phyloP scores from a whole-genome alignment of 768 basidiomycete genomes.

The Obba rivulosa region DNA sequence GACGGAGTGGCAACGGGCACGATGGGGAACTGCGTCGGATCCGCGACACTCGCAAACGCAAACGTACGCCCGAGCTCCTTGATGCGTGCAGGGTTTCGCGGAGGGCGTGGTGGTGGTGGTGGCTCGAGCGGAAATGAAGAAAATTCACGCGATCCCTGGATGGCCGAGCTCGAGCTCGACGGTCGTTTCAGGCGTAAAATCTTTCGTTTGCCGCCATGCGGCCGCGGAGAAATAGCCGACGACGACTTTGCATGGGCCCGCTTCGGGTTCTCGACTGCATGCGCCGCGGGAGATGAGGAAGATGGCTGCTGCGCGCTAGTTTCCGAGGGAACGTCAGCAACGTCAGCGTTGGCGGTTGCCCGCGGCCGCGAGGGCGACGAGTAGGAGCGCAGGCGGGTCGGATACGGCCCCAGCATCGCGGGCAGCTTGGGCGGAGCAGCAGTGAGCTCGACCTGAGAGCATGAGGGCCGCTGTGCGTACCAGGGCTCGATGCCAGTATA shows the following conservation, averaged over 20 bases:
- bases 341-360: no score
- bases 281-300: no score
- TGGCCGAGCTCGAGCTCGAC: conserved; percentile 11
- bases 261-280: no score
- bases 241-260: not conserved
- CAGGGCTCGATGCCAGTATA: no score
- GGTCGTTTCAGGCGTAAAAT: conserved; percentile 17
- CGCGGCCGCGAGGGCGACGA: no score
- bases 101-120: conserved; percentile 10
- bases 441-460: no score
- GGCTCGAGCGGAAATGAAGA: conserved; percentile 1
- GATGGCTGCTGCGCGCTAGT: no score
- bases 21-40: not conserved
- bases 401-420: no score
- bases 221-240: conserved; percentile 1
- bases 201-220: conserved; percentile 11
- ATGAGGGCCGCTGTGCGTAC: no score
- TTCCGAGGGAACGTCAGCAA: no score
- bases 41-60: conserved; percentile 3
- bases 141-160: not conserved
- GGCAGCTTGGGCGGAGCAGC: no score
- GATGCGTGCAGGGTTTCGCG: conserved; percentile 17
- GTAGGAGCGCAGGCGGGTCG: no score
- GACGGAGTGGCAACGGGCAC: not conserved
- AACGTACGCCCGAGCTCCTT: conserved; percentile 3